Evolutionary conservation across 225 moss, liverwort and hornwort genomes (phyloP), one percentile per base, ranked within the genome.

Genomic region (Asterella californica): DNA sequence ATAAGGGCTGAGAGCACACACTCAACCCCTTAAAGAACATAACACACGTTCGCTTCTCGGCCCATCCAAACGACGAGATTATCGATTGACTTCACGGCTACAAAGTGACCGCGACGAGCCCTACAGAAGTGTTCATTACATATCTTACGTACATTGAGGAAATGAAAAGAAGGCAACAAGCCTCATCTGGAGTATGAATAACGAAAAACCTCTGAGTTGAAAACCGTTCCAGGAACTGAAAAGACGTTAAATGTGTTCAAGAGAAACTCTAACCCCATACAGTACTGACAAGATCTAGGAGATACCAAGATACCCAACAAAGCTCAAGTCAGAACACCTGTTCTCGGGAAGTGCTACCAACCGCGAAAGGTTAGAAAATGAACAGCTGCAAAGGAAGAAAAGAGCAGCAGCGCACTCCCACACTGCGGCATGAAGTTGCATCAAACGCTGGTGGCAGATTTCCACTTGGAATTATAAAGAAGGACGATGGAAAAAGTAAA

Each of bases 351-450:
- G 84, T 72, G 80, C 83, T 85, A 83, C n/a, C 50, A 81, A 80
- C 78, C 79, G 79, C 54, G 83, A 87, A 84, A 86, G 81, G 78
- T 74, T 76, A 87, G 87, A 90, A 87, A 83, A 86, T 77, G 34
- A 87, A 85, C 76, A 83, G 86, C 86, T 84, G 89, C 86, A 86
- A 89, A 85, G 82, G 86, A 81, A 80, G 79, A 88, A 75, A 83
- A 86, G 84, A 90, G 83, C 83, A 91, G 83, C 88, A 87, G 57
- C 87, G 81, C 78, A 91, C 94, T 96, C 86, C 94, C 96, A 96
- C 94, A 91, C 96, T 96, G 88, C 96, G 96, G 89, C 96, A 96
- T 88, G 94, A 94, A 90, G 91, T 94, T 89, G 96, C 92, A 96
- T 96, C 96, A 81, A 96, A 96, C 84, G 94, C 94, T 81, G 96